A percentile compares a stretch with the other conserved stretches of the same genome.
These are phyloP conservation scores for Yamadazyma sp. DNA, from an alignment of 805 yeast species.

Conservation along the genomic window DNA sequence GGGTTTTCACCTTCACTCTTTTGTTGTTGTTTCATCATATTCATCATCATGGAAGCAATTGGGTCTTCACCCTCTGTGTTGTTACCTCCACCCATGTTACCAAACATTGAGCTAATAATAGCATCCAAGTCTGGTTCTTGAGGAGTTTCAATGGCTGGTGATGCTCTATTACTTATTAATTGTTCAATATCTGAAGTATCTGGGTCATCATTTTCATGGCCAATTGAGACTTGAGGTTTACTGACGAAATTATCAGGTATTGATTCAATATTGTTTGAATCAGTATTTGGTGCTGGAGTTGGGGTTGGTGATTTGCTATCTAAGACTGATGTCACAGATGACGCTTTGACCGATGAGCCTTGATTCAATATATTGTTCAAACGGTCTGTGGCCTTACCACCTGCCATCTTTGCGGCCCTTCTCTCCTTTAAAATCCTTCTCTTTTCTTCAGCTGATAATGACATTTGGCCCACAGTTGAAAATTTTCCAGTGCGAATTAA, in stretches of 20 bases:
- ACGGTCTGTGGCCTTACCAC: conserved; percentile 53
- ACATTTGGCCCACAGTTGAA: background rate
- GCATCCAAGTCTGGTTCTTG: conserved; percentile 29
- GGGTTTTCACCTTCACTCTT: conserved; percentile 9
- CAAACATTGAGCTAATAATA: conserved; percentile 29
- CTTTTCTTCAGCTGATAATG: conserved; percentile 46
- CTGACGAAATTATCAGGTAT: background rate
- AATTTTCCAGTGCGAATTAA: no score
- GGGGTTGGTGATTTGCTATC: conserved; percentile 16
- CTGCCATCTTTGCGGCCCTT: conserved; percentile 59
- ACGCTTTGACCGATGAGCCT: conserved; percentile 36
- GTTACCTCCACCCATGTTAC: conserved; percentile 8
- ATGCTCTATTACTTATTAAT: conserved; percentile 12
- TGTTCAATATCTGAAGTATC: conserved; percentile 37
- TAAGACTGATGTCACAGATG: conserved; percentile 32
- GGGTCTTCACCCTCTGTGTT: conserved; percentile 18
- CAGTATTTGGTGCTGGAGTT: background rate
- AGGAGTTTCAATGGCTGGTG: conserved; percentile 9
- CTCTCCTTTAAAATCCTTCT: conserved; percentile 58
- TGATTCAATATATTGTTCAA: conserved; percentile 42
- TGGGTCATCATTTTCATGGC: conserved; percentile 32
- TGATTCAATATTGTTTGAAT: no score
- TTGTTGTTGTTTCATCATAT: conserved; percentile 14
- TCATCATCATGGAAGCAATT: conserved; percentile 32
- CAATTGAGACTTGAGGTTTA: conserved; percentile 1